phyloP scores from a whole-genome alignment of 495 filamentous ascomycete species.

The Hyaloscypha hepaticicola region DNA sequence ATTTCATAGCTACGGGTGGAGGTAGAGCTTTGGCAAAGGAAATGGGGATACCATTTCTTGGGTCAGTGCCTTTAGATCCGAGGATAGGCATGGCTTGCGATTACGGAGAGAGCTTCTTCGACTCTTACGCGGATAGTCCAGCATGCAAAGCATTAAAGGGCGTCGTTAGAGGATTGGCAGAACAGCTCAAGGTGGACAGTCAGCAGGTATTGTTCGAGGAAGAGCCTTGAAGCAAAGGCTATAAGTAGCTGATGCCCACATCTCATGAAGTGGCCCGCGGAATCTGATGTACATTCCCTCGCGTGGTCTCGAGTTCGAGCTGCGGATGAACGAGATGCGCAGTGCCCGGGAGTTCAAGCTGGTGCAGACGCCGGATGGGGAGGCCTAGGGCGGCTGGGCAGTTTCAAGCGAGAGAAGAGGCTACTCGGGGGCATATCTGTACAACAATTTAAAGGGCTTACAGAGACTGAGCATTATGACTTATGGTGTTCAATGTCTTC shows the following conservation, averaged over 20 bases:
- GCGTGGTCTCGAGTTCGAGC: background rate
- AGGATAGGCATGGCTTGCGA: constrained; percentile 95
- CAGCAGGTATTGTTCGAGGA: background rate
- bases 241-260: background rate
- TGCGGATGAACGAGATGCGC: background rate
- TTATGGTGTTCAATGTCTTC: no score
- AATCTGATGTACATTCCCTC: background rate
- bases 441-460: no score
- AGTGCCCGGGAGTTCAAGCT: no score
- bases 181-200: background rate
- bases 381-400: no score
- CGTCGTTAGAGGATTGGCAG: constrained; percentile 69
- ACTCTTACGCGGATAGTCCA: constrained; percentile 87
- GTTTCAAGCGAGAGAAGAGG: no score
- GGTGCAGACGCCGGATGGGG: no score
- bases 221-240: background rate
- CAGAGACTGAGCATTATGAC: no score
- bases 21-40: constrained; percentile 76
- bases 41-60: constrained; percentile 82
- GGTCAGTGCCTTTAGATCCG: constrained; percentile 89
- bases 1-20: constrained; percentile 70
- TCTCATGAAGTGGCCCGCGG: background rate
- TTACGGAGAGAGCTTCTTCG: constrained; percentile 96
- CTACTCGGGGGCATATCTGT: no score
- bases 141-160: constrained; percentile 73